These are phyloP conservation scores for Russula lepida DNA, from an alignment of 768 basidiomycete species.

Conservation along the genomic window DNA sequence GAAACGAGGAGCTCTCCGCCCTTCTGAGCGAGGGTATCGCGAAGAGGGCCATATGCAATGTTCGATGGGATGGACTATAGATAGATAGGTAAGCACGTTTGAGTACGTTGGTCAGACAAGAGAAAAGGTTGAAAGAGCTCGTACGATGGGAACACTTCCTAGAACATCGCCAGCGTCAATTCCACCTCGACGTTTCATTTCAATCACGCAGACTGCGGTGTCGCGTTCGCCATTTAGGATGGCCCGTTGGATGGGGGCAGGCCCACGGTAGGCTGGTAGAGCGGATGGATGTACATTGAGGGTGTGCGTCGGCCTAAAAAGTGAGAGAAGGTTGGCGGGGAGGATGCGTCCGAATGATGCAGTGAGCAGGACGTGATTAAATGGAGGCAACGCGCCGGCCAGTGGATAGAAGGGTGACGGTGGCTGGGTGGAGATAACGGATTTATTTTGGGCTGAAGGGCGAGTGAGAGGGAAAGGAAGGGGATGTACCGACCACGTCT, in stretches of 20 bases:
- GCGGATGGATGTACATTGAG: conserved; percentile 89
- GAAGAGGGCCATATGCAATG: conserved; percentile 46
- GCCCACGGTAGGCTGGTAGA: conserved; percentile 79
- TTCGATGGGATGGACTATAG: conserved; percentile 44
- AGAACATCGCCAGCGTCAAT: conserved; percentile 77
- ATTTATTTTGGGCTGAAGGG: not conserved
- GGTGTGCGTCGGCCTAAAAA: conserved; percentile 49
- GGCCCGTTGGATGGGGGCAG: conserved; percentile 83
- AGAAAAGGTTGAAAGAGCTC: not conserved
- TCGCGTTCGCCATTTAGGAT: conserved; percentile 56
- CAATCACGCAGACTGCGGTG: conserved; percentile 76
- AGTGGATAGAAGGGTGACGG: conserved; percentile 31
- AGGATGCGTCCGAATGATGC: conserved; percentile 91
- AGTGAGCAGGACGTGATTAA: conserved; percentile 61
- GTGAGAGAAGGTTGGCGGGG: conserved; percentile 46
- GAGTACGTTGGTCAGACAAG: not conserved
- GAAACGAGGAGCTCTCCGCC: conserved; percentile 69
- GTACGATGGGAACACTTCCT: conserved; percentile 46
- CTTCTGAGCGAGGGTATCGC: conserved; percentile 47
- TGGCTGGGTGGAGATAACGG: conserved; percentile 31
- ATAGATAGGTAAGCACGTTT: not conserved
- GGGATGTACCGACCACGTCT: conserved; percentile 48
- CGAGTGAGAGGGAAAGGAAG: not conserved
- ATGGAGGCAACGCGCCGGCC: conserved; percentile 16
- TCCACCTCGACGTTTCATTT: conserved; percentile 52